Percentiles rank a stretch among this genome's conserved stretches.
Evolutionary conservation across 441 rosid genomes (phyloP).

Genomic region (Metrosideros polymorpha): DNA sequence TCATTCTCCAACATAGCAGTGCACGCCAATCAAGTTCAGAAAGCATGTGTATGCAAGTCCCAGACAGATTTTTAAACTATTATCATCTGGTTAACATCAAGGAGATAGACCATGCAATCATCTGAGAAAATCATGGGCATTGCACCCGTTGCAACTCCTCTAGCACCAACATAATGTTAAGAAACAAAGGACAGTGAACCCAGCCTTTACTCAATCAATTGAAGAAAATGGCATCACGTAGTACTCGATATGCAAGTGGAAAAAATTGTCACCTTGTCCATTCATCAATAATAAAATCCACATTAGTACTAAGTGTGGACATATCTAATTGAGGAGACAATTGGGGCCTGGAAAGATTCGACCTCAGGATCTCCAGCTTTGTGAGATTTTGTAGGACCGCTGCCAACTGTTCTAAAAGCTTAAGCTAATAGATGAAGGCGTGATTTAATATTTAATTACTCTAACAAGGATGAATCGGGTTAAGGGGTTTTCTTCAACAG

Average conservation of each 20-base stretch:
- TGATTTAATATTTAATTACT: no score
- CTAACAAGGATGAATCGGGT: neutral
- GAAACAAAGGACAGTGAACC: neutral
- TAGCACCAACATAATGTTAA: neutral
- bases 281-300: no score
- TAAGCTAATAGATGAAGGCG: no score
- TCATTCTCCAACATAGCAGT: neutral
- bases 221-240: neutral
- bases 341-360: no score
- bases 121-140: neutral
- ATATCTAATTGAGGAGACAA: no score
- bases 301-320: no score
- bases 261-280: no score
- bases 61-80: neutral
- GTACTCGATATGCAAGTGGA: no score
- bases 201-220: neutral
- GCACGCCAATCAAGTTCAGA: neutral
- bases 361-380: no score
- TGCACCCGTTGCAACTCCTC: neutral
- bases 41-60: neutral
- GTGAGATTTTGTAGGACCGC: no score
- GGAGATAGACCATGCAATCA: neutral
- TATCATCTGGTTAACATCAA: neutral
- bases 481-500: neutral
- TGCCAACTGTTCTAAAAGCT: no score